Percentiles rank a stretch among this genome's conserved stretches.
Conservation (phyloP, 2,329 filamentous ascomycete genomes). For the Diatrype stigma region DNA sequence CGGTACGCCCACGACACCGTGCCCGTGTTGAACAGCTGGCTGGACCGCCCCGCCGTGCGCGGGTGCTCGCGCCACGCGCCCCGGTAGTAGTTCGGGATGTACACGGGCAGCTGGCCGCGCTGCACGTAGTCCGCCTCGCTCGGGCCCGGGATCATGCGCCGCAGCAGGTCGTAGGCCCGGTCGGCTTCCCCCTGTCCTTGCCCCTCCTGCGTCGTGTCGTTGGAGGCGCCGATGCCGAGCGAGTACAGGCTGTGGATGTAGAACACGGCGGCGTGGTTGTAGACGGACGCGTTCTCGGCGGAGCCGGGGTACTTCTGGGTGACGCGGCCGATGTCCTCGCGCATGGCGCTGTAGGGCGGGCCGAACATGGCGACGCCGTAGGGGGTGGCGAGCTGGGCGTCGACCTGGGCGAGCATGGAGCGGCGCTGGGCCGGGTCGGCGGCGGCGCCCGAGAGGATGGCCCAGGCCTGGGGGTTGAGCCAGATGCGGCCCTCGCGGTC, state of each 20-base stretch:
- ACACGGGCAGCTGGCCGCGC: constrained; percentile 52
- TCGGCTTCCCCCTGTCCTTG: constrained; percentile 34
- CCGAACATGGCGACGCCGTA: constrained; percentile 54
- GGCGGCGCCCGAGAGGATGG: constrained; percentile 47
- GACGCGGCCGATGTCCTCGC: constrained; percentile 54
- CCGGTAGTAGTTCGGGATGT: constrained; percentile 57
- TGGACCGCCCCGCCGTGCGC: constrained; percentile 50
- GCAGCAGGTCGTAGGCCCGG: constrained; percentile 45
- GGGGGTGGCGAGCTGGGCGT: constrained; percentile 47
- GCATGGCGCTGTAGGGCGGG: constrained; percentile 50
- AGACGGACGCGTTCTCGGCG: constrained; percentile 55
- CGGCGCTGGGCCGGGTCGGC: constrained; percentile 37
- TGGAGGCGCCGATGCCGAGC: constrained; percentile 29
- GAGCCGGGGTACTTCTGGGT: constrained; percentile 55
- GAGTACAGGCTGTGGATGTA: constrained; percentile 51
- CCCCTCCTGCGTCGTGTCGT: too few species aligned
- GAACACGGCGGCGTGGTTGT: constrained; percentile 54
- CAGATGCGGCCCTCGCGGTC: constrained; percentile 53
- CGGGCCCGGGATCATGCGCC: constrained; percentile 52
- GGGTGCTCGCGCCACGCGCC: constrained; percentile 45
- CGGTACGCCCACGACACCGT: constrained; percentile 55
- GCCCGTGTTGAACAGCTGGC: constrained; percentile 56
- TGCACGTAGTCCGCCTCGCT: constrained; percentile 45
- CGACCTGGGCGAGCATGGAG: constrained; percentile 45
- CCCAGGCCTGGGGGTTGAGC: constrained; percentile 55